Conservation (phyloP, 371 early-diverging fungal species). For the Globomyces sp. region DNA sequence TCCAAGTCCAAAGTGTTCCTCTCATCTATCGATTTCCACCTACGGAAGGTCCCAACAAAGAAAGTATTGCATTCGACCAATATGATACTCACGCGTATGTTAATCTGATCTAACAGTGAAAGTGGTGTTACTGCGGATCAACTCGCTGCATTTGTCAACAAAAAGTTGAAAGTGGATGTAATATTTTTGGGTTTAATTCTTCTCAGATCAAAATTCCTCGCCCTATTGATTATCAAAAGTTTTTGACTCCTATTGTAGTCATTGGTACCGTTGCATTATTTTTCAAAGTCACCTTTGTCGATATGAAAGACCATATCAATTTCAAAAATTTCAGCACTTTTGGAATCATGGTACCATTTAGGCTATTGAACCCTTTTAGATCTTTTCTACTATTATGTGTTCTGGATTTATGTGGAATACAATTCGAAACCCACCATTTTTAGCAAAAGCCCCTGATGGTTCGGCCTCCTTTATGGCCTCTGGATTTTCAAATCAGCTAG, state of each 20-base stretch:
- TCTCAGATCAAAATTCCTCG: slow-evolving; percentile 33
- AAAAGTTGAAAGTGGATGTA: slow-evolving; percentile 35
- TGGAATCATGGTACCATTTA: too few species aligned
- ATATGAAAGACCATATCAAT: too few species aligned
- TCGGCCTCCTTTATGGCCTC: slow-evolving; percentile 62
- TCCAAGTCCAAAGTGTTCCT: slow-evolving; percentile 65
- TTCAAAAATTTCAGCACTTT: slow-evolving; percentile 41
- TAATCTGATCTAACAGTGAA: background rate
- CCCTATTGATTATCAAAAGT: slow-evolving; percentile 33
- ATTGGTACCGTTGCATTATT: too few species aligned
- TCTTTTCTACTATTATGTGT: slow-evolving; percentile 60
- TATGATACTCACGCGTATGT: slow-evolving; percentile 26
- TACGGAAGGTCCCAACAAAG: slow-evolving; percentile 53
- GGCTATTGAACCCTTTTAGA: too few species aligned
- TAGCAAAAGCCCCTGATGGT: slow-evolving; percentile 54
- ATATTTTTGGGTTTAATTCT: slow-evolving; percentile 17
- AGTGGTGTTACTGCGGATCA: slow-evolving; percentile 70
- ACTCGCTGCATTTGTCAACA: slow-evolving; percentile 60
- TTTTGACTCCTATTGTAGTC: slow-evolving; percentile 12
- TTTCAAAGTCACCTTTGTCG: too few species aligned
- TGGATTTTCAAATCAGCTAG: slow-evolving; percentile 76
- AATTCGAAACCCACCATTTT: slow-evolving; percentile 75
- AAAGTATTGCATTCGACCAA: slow-evolving; percentile 27
- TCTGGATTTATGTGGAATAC: slow-evolving; percentile 90
- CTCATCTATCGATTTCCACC: slow-evolving; percentile 72